phyloP scores from a whole-genome alignment of 768 basidiomycete species.

The Mycena haematopus region DNA sequence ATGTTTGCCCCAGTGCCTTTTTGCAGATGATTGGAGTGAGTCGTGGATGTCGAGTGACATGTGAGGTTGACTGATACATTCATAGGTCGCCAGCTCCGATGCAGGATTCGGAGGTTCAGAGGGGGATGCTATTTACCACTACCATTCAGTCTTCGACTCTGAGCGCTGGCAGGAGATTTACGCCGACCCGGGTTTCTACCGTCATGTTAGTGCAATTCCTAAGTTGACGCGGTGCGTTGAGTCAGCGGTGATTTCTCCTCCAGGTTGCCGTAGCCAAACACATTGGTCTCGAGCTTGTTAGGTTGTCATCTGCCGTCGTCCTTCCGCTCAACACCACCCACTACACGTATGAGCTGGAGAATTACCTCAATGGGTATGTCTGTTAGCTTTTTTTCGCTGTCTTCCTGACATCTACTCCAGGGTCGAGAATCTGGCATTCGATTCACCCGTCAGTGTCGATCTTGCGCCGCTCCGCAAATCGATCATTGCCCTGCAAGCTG shows the following conservation, averaged over 20 bases:
- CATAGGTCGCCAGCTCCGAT: conserved; percentile 51
- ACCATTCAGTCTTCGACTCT: conserved; percentile 78
- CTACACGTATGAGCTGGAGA: conserved; percentile 60
- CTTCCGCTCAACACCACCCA: conserved; percentile 75
- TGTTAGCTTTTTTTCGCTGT: background rate
- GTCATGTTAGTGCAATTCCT: conserved; percentile 50
- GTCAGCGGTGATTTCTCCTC: background rate
- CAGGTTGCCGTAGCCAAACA: conserved; percentile 66
- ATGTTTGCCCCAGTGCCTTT: conserved; percentile 35
- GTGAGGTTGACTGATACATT: conserved; percentile 15
- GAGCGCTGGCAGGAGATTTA: conserved; percentile 76
- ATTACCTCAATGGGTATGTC: conserved; percentile 57
- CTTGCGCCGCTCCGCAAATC: conserved; percentile 46
- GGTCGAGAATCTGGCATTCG: conserved; percentile 54
- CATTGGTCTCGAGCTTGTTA: conserved; percentile 60
- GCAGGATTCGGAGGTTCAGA: conserved; percentile 49
- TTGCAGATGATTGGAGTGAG: conserved; percentile 33
- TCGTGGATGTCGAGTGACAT: background rate
- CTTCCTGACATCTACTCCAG: conserved; percentile 36
- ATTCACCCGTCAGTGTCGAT: conserved; percentile 36
- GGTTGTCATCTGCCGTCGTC: conserved; percentile 58
- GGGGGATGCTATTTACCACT: conserved; percentile 75
- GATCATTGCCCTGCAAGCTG: conserved; percentile 44
- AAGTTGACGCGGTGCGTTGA: background rate
- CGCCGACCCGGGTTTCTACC: conserved; percentile 77